Evolutionary conservation across 2,329 filamentous ascomycete genomes (phyloP).

Genomic region (Helotiales sp.): DNA sequence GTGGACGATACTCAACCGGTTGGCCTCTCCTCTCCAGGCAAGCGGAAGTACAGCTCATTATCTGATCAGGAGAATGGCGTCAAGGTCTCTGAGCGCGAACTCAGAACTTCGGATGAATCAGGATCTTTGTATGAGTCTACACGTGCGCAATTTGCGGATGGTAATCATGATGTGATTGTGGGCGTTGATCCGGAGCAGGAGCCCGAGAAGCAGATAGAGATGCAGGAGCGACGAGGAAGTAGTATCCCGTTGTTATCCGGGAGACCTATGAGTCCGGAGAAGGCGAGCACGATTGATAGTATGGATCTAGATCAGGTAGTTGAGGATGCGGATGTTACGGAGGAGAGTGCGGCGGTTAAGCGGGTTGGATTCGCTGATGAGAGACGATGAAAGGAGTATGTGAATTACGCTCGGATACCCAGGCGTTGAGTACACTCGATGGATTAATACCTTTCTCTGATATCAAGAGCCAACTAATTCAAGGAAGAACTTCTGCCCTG

Average conservation of each 20-base stretch:
- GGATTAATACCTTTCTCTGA: not conserved
- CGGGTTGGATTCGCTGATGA: constrained; percentile 27
- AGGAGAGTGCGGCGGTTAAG: constrained; percentile 28
- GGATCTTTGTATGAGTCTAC: not conserved
- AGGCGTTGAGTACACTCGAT: not conserved
- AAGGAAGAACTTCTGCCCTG: too few relatives aligned
- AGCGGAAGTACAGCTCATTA: constrained; percentile 29
- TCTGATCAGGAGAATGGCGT: constrained; percentile 9
- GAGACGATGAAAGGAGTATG: not conserved
- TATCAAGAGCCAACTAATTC: too few relatives aligned
- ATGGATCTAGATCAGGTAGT: constrained; percentile 35
- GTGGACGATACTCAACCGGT: constrained; percentile 9
- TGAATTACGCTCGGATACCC: not conserved
- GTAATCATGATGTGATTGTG: constrained; percentile 21
- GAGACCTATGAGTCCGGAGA: constrained; percentile 1
- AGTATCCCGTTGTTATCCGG: constrained; percentile 24
- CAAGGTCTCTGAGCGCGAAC: constrained; percentile 12
- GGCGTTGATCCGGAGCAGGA: constrained; percentile 27
- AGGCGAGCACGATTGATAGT: constrained; percentile 21
- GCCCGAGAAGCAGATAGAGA: constrained; percentile 33
- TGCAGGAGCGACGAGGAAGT: constrained; percentile 33
- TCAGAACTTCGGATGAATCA: not conserved
- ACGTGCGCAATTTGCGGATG: not conserved
- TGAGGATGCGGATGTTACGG: constrained; percentile 23
- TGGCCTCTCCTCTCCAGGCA: constrained; percentile 25